Base-by-base conservation (phyloP, 306 rosid genomes). In the Acacia melanoxylon region DNA sequence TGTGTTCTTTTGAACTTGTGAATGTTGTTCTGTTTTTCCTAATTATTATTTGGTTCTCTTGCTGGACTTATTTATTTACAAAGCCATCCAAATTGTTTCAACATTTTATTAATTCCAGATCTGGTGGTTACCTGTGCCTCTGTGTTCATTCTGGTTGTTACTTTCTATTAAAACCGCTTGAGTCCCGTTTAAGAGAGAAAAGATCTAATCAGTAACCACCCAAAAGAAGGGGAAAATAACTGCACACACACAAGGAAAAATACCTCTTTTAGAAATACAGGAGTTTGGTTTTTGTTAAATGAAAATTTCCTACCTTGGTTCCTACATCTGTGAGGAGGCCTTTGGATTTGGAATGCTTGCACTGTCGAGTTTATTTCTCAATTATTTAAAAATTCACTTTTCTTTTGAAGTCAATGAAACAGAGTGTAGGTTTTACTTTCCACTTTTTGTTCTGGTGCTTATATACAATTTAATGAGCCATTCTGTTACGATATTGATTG, bases 81-180 rank as follows among this genome's bases (percentile, higher is more conserved):
- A 75, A 51, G 22, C 4, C 42, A 24, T 79, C 24, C 68, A 33
- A 71, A 33, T 72, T 77, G 0, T 41, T n/a, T 65, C 22, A 54
- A 72, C 48, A 31, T 45, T 72, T 58, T 13, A 25, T 73, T 59
- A 14, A 35, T 85, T 81, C 61, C 69, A 52, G 86, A 84, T 81
- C 87, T 81, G 80, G 44, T 81, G 63, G 76, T 68, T 74, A 25
- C 52, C 15, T 48, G 35, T 46, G 80, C 59, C 62, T 79, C 51
- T 63, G 63, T n/a, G 66, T 52, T 63, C 48, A 67, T n/a, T 35
- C n/a, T 31, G 66, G 12, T 24, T 17, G 68, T 25, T 58, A 37
- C n/a, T 24, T 58, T 14, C 37, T 37, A 31, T 74, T 33, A 27
- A 33, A 52, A 54, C 12, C n/a, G 3, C 22, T 1, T 8, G 27